A percentile compares a stretch with the other conserved stretches of the same genome.
Conservation (phyloP, 78 protist species). For the Polysphondylium violaceum region DNA sequence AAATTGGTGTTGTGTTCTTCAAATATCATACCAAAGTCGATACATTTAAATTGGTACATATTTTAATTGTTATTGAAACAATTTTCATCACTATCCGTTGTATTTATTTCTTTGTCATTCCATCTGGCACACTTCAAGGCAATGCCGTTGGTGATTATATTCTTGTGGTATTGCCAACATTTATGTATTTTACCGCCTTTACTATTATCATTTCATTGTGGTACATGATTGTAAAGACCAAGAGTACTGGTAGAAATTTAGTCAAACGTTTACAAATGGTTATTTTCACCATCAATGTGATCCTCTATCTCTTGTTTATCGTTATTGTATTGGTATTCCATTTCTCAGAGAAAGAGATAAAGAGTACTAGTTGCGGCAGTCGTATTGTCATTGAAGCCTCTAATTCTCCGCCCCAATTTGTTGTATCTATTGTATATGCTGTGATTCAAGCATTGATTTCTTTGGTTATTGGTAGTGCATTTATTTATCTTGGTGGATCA, state of each 20-base stretch:
- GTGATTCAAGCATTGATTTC: constrained; percentile 50
- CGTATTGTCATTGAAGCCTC: constrained; percentile 12
- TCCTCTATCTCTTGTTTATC: constrained; percentile 25
- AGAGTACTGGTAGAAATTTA: not conserved
- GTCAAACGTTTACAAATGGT: not conserved
- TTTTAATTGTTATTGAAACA: constrained; percentile 13
- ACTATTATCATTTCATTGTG: constrained; percentile 32
- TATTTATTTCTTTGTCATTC: constrained; percentile 36
- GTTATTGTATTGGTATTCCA: constrained; percentile 40
- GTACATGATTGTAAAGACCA: constrained; percentile 22
- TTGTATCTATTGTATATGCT: constrained; percentile 42
- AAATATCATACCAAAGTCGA: not conserved
- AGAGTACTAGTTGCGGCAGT: constrained; percentile 20
- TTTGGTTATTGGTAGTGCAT: constrained; percentile 37
- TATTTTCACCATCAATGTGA: not conserved
- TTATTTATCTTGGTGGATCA: constrained; percentile 38
- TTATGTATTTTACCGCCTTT: constrained; percentile 44
- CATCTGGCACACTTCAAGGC: constrained; percentile 13
- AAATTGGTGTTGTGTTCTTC: not conserved
- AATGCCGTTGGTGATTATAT: constrained; percentile 41
- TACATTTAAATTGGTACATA: constrained; percentile 28
- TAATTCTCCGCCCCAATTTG: constrained; percentile 17
- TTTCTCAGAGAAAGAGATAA: not conserved
- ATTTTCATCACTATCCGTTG: constrained; percentile 6
- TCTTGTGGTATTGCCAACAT: constrained; percentile 51